Base-by-base conservation (phyloP, 352 stramenopile species). In the Globisporangium takayamanum region DNA sequence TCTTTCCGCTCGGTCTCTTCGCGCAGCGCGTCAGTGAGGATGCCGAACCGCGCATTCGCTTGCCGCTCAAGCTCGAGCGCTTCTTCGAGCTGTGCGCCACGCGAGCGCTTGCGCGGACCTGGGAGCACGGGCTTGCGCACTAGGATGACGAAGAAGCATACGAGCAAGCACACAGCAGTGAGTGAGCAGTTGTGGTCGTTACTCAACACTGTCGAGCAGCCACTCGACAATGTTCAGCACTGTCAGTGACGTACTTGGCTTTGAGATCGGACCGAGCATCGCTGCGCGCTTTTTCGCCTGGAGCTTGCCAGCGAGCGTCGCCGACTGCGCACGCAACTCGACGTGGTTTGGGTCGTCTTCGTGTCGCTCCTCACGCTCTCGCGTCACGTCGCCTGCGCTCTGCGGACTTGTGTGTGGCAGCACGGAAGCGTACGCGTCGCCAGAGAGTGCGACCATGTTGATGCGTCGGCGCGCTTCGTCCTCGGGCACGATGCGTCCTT, bases 1-100 rank as follows among this genome's bases (percentile, higher is more conserved):
- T 80, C 69, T 51, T 89, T 88, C 22, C 79, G 74, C 56, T 92
- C 82, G 11, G 77, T 88, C 49, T 89, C 74, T 45, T 94, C 80
- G 8, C 77, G 72, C 33, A 90, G 50, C 1, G 58, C 57, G 33
- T 90, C 75, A 28, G 92, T 68, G 0, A 72, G 47, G 4, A 84
- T 14, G 3, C 73, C 73, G 36, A 90, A 65, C 30, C 74, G 60
- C 1, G 57, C 25, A 42, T 87, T 84, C 16, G 69, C 70, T 44
- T 62, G 57, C 28, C 64, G 64, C n/a, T 90, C 77, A n/a, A 58
- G 51, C 20, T 67, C 60, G n/a, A 93, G 72, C 6, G 72, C 62
- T 64, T 91, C 71, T 66, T 94, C 83, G 0, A 89, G 59, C 45
- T 92, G 80, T 5, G 83, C 80, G 16, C 85, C 85, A 36, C 85